phyloP scores from a whole-genome alignment of 179 eudicot genomes.

The Carnegiea gigantea region DNA sequence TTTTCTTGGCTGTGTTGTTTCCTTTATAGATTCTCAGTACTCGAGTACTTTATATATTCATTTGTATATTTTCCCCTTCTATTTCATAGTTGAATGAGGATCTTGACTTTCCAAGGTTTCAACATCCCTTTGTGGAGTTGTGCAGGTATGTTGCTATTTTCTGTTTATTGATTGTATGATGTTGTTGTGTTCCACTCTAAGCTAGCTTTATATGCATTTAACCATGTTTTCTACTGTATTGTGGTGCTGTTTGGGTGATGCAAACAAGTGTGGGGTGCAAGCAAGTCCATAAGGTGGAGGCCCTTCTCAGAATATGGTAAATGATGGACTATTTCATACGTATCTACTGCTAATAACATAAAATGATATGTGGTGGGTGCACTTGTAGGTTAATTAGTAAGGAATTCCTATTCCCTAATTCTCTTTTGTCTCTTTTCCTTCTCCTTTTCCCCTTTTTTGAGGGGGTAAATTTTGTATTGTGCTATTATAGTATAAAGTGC shows the following conservation, averaged over 20 bases:
- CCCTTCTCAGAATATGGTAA: not conserved
- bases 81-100: slow-evolving; percentile 11
- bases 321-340: not conserved
- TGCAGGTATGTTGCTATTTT: slow-evolving; percentile 22
- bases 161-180: not conserved
- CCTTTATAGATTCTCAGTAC: not conserved
- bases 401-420: too few species aligned
- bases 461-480: too few species aligned
- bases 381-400: too few species aligned
- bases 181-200: slow-evolving; percentile 2
- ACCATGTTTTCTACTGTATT: slow-evolving; percentile 8
- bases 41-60: not conserved
- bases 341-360: not conserved
- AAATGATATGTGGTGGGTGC: too few species aligned
- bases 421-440: too few species aligned
- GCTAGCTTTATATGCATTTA: slow-evolving; percentile 10
- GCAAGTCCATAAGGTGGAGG: not conserved
- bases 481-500: too few species aligned
- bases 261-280: not conserved
- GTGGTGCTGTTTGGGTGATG: not conserved
- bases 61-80: slow-evolving; percentile 18
- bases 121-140: slow-evolving; percentile 8
- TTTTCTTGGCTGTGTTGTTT: too few species aligned
- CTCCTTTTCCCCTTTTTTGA: too few species aligned
- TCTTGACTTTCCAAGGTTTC: slow-evolving; percentile 9